Conservation (phyloP, 2,329 filamentous ascomycete genomes). For the Cercospora sp. region DNA sequence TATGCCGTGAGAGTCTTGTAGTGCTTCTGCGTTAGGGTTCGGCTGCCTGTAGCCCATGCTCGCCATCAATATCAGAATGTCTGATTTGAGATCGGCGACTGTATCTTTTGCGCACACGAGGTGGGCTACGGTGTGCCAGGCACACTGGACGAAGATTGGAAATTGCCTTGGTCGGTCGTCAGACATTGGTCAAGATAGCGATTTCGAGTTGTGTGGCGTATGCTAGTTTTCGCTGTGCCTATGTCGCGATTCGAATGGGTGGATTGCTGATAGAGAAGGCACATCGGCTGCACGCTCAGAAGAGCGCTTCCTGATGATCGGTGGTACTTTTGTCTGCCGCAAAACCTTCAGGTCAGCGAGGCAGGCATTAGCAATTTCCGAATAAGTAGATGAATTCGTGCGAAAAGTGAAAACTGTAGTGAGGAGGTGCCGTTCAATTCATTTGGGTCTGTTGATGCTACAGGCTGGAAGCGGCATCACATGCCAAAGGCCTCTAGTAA, state of each 20-base stretch:
- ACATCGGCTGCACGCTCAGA: neutral
- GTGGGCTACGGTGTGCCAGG: neutral
- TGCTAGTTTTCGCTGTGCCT: neutral
- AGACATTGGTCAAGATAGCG: neutral
- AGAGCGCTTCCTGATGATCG: neutral
- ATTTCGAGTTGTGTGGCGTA: neutral
- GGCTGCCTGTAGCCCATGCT: neutral
- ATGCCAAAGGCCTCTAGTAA: neutral
- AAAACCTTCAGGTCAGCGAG: neutral
- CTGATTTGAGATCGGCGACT: neutral
- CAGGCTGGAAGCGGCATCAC: neutral
- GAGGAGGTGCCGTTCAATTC: neutral
- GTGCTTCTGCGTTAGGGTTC: neutral
- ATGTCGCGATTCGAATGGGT: neutral
- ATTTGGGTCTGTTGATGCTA: neutral
- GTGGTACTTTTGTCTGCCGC: neutral
- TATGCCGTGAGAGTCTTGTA: neutral
- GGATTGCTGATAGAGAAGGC: neutral
- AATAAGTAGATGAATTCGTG: neutral
- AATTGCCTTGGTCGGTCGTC: neutral
- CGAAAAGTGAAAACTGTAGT: neutral
- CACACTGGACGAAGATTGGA: neutral
- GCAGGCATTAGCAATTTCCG: neutral
- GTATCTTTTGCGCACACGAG: neutral
- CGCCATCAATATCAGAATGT: neutral